Evolutionary conservation across 768 basidiomycete species (phyloP), one percentile per base, ranked within the genome.

Genomic region (Tephrocybe sp.): DNA sequence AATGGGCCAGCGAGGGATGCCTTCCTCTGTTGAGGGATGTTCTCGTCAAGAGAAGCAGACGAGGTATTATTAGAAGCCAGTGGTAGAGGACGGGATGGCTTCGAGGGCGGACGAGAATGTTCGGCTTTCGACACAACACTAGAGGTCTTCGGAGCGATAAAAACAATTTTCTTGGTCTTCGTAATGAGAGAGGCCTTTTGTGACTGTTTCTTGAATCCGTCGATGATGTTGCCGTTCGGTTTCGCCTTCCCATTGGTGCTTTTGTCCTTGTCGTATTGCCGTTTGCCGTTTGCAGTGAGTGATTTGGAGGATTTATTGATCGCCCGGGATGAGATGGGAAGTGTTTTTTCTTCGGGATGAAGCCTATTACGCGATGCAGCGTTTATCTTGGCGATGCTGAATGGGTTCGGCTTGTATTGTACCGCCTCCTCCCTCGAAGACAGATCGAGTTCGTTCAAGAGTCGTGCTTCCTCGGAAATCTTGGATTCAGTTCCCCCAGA

Each of bases 361-460:
- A 21, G 32, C 9, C 34, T 44, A 11, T n/a, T n/a, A n/a, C 87
- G 79, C 27, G 74, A 71, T 0, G 79, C 79, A 35, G 89, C 89
- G 55, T 92, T 92, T 25, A 87, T 82, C 58, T 83, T 86, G 3
- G 89, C 89, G 48, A 92, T 89, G 47, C 79, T 80, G 77, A 88
- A 92, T 0, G 89, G 89, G 59, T 89, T 91, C 0, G 87, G 79
- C 42, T 80, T 86, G 69, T 83, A 89, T 5, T 69, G 62, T 1
- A 84, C 87, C 26, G 72, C 64, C 45, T 90, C 89, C 44, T 78
- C 68, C 16, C 89, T 73, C 1, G 69, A 60, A 0, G 84, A 76
- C 1, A 89, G 65, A 55, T 89, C 86, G 41, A 89, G 62, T 19
- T 83, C 80, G 2, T 74, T 66, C 40, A 79, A 37, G 7, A 69